These are phyloP conservation scores for Lizonia empirigonia DNA, from an alignment of 2,329 filamentous ascomycete genomes.

Conservation along the genomic window DNA sequence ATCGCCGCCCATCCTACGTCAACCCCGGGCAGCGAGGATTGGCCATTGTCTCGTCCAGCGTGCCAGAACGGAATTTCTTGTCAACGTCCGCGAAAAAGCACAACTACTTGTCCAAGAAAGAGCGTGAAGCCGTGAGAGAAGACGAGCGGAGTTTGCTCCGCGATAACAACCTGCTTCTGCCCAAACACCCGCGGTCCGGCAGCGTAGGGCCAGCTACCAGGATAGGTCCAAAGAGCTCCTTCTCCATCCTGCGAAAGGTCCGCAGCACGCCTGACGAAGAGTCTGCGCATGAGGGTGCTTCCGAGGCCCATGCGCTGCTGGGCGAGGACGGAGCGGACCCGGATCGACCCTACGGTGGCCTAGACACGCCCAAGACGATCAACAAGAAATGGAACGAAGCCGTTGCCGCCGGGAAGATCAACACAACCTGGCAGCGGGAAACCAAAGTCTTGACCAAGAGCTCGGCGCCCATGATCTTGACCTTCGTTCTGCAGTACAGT, in stretches of 20 bases:
- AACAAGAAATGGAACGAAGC: slow-evolving; percentile 65
- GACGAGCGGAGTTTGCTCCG: slow-evolving; percentile 64
- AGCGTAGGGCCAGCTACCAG: slow-evolving; percentile 37
- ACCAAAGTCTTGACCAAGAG: slow-evolving; percentile 73
- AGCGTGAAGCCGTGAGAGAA: slow-evolving; percentile 59
- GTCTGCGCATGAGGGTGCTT: slow-evolving; percentile 24
- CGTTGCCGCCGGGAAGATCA: slow-evolving; percentile 77
- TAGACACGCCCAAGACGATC: slow-evolving; percentile 55
- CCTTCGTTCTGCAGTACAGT: slow-evolving; percentile 57
- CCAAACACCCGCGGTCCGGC: slow-evolving; percentile 54
- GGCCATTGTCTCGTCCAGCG: slow-evolving; percentile 67
- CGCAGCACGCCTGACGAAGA: slow-evolving; percentile 44
- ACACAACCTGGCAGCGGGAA: slow-evolving; percentile 91
- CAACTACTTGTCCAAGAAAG: slow-evolving; percentile 57
- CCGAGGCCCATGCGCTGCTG: slow-evolving; percentile 58
- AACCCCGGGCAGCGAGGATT: slow-evolving; percentile 73
- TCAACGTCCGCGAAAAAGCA: slow-evolving; percentile 38
- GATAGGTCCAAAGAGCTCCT: slow-evolving; percentile 37
- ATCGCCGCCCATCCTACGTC: slow-evolving; percentile 78
- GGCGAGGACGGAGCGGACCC: slow-evolving; percentile 44
- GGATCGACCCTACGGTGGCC: slow-evolving; percentile 52
- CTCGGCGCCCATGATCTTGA: slow-evolving; percentile 53
- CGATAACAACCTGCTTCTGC: slow-evolving; percentile 64
- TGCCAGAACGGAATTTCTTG: slow-evolving; percentile 45
- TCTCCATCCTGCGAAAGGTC: slow-evolving; percentile 36